Evolutionary conservation across 2,329 filamentous ascomycete genomes (phyloP).

Genomic region (Cordyceps cateniannulata): DNA sequence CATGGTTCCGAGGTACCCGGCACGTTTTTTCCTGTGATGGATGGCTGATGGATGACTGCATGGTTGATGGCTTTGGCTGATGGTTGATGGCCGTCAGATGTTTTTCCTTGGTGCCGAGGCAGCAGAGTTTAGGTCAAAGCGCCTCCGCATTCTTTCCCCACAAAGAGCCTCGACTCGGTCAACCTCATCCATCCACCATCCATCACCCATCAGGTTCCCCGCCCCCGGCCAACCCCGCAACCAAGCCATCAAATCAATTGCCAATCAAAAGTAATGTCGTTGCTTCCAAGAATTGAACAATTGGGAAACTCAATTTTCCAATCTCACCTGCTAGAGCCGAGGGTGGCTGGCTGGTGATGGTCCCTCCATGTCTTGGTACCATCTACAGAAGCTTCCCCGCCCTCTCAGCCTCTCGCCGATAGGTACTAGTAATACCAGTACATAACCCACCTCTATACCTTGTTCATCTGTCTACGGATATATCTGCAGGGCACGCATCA

Average conservation of each 20-base stretch:
- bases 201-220: background rate
- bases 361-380: background rate
- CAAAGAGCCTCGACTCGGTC: conserved; percentile 7
- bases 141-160: conserved; percentile 7
- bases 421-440: no score
- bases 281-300: background rate
- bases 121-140: conserved; percentile 1
- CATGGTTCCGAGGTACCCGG: no score
- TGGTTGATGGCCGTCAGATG: background rate
- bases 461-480: no score
- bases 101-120: background rate
- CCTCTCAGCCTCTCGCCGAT: no score
- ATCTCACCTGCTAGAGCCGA: background rate
- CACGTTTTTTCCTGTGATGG: no score
- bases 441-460: no score
- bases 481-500: no score
- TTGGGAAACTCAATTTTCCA: background rate
- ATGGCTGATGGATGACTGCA: no score
- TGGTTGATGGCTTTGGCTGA: no score
- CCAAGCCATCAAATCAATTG: background rate
- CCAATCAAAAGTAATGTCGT: background rate
- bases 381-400: no score
- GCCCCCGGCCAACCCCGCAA: conserved; percentile 4
- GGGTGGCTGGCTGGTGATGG: background rate
- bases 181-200: background rate